Evolutionary conservation across 169 alveolate species (phyloP), one percentile per base, ranked within the genome.

Genomic region (Eimeria tenella): DNA sequence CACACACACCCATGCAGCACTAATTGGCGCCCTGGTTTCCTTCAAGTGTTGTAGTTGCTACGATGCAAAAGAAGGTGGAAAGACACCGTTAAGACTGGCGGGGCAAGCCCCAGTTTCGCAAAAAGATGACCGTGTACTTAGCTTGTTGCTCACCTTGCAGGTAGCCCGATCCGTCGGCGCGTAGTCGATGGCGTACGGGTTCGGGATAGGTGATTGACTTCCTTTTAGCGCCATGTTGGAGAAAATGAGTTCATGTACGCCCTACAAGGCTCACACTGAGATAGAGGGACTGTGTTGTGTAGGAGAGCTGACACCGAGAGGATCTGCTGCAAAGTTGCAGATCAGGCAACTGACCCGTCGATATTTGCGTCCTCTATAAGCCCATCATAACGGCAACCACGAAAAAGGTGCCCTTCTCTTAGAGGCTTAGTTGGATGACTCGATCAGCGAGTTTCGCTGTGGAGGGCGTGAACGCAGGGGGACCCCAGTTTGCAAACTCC

Each of bases 131-230:
- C 42, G 10, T 6, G 56, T 50, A 31, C 42, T 21, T 8, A 50
- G 31, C 6, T 77, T 60, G 19, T 0, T 19, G 55, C 88, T 65
- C 4, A 93, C 95, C 94, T 93, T 93, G 94, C 95, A 93, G 53
- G 90, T 81, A 6, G 95, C 95, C 25, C 95, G 89, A 50, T 86
- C 95, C 52, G 95, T 93, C 7, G 95, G 95, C 6, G 95, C 90
- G 21, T 93, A 93, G 55, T 93, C 95, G 6, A 93, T 91, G 15
- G 82, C 73, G 49, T 58, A 93, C 0, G 95, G 95, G 68, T 81
- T 81, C 7, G 95, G 95, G 17, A 86, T 60, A 25, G 95, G 95
- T 4, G 71, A 53, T 3, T 23, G 65, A 5, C 58, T 62, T 9
- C 77, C 50, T 81, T 75, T 90, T 19, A 90, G 94, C 65, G 83